A percentile compares a stretch with the other conserved stretches of the same genome.
phyloP scores from a whole-genome alignment of 2,329 filamentous ascomycete species.

The Penicillium brevicompactum region DNA sequence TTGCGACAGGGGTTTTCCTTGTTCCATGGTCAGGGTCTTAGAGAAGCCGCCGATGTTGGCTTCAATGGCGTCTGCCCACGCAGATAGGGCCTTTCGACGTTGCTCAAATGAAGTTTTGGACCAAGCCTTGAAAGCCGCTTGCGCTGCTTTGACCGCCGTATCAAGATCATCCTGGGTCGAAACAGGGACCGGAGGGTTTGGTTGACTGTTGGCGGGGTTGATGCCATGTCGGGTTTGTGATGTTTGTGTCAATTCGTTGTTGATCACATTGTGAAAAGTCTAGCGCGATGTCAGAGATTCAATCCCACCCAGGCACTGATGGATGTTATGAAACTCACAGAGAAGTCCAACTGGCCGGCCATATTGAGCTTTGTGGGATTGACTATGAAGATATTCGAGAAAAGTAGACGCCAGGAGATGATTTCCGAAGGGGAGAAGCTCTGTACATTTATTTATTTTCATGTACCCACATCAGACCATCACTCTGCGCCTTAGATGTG shows the following conservation, averaged over 20 bases:
- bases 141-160: constrained; percentile 51
- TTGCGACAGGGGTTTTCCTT: constrained; percentile 43
- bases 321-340: neutral
- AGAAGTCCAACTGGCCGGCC: constrained; percentile 10
- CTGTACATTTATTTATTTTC: neutral
- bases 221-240: constrained; percentile 50
- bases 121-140: constrained; percentile 53
- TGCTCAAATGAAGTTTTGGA: constrained; percentile 37
- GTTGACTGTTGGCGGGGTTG: constrained; percentile 54
- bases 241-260: constrained; percentile 51
- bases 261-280: constrained; percentile 56
- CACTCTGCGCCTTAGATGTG: no score
- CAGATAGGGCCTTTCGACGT: constrained; percentile 33
- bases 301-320: neutral
- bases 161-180: constrained; percentile 54
- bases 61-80: constrained; percentile 39
- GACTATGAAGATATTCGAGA: neutral
- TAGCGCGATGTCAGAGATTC: constrained; percentile 7
- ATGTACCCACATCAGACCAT: neutral
- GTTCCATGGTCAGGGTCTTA: constrained; percentile 45
- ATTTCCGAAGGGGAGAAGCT: neutral
- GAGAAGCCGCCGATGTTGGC: constrained; percentile 39
- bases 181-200: constrained; percentile 55
- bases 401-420: neutral
- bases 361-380: neutral